These are phyloP conservation scores for Penicillium nordicum DNA, from an alignment of 2,329 filamentous ascomycete species.

Conservation along the genomic window DNA sequence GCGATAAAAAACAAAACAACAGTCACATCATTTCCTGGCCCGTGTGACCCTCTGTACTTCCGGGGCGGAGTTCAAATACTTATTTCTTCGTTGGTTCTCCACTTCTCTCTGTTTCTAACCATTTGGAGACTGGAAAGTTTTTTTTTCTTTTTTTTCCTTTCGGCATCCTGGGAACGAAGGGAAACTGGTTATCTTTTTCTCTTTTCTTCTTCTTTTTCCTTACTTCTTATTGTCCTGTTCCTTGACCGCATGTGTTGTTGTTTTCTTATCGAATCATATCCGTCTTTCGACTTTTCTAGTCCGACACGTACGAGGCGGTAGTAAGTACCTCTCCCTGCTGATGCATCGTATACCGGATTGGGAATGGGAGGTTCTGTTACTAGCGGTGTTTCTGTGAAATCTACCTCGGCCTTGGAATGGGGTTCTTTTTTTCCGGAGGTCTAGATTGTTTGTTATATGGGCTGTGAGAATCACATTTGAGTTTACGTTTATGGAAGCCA, in stretches of 20 bases:
- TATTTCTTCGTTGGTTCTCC: slow-evolving; percentile 12
- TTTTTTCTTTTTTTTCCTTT: slow-evolving; percentile 12
- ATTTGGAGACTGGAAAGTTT: slow-evolving; percentile 25
- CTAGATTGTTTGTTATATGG: not conserved
- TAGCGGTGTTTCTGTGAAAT: not conserved
- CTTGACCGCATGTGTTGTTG: slow-evolving; percentile 18
- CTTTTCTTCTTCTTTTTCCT: slow-evolving; percentile 9
- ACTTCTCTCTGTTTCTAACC: slow-evolving; percentile 19
- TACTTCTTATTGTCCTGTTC: slow-evolving; percentile 20
- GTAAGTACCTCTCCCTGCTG: not conserved
- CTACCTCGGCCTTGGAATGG: not conserved
- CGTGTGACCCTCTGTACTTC: slow-evolving; percentile 18
- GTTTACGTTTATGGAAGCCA: not conserved
- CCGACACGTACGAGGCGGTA: not conserved
- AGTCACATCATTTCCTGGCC: slow-evolving; percentile 18
- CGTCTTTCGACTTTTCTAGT: slow-evolving; percentile 5
- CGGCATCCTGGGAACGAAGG: slow-evolving; percentile 22
- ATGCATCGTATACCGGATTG: not conserved
- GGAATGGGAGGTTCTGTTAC: not conserved
- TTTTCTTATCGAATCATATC: slow-evolving; percentile 10
- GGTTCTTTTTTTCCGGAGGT: not conserved
- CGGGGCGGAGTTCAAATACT: slow-evolving; percentile 16
- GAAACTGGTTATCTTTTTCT: slow-evolving; percentile 22
- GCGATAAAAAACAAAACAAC: slow-evolving; percentile 15
- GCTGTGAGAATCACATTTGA: not conserved